phyloP scores from a whole-genome alignment of 257 asterid species.

The Apocynum venetum region DNA sequence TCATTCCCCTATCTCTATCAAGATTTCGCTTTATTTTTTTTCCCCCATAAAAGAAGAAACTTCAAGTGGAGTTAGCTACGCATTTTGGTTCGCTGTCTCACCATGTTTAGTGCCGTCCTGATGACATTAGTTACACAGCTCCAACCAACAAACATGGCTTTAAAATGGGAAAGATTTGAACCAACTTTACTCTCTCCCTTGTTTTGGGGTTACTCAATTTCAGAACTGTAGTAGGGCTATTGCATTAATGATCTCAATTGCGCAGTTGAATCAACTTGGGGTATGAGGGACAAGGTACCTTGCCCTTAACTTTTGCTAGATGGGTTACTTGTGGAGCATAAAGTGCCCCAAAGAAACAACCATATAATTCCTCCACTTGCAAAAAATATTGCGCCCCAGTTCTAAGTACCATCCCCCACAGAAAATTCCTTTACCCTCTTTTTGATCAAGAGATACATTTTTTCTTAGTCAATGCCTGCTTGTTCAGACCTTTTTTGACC shows the following conservation, averaged over 20 bases:
- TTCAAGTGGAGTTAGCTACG: constrained; percentile 14
- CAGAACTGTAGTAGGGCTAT: not conserved
- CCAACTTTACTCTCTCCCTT: constrained; percentile 13
- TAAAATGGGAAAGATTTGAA: constrained; percentile 30
- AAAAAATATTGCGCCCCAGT: constrained; percentile 9
- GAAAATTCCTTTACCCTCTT: constrained; percentile 27
- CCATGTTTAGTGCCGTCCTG: constrained; percentile 31
- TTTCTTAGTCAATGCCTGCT: constrained; percentile 14
- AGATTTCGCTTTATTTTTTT: constrained; percentile 5
- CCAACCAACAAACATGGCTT: constrained; percentile 44
- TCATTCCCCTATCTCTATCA: not conserved
- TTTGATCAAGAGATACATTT: constrained; percentile 5
- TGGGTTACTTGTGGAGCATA: constrained; percentile 23
- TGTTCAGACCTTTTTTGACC: constrained; percentile 48
- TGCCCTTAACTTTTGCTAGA: not conserved
- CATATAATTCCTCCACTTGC: constrained; percentile 43
- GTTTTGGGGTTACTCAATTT: constrained; percentile 12
- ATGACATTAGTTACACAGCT: constrained; percentile 34
- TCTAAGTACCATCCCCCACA: constrained; percentile 20
- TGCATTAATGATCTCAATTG: not conserved
- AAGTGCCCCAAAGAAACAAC: constrained; percentile 19
- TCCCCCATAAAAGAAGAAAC: not conserved
- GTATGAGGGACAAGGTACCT: not conserved
- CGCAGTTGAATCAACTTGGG: not conserved
- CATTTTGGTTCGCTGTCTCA: constrained; percentile 24